phyloP scores from a whole-genome alignment of 352 stramenopile genomes.

The Thalassiosira livingstoniorum region DNA sequence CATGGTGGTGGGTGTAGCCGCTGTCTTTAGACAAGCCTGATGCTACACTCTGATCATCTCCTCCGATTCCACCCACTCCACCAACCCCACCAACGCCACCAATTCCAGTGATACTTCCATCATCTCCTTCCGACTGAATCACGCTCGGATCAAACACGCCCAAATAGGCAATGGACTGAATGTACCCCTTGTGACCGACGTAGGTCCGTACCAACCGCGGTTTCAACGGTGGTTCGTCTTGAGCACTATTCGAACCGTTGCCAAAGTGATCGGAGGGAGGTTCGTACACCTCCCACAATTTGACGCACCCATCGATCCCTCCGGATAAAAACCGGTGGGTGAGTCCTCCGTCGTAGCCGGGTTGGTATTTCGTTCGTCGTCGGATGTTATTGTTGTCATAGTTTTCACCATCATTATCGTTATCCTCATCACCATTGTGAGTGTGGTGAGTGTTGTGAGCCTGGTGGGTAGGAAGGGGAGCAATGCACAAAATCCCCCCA shows the following conservation, averaged over 20 bases:
- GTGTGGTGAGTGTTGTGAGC: background rate
- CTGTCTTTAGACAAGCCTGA: background rate
- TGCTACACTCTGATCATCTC: too few relatives aligned
- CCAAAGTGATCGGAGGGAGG: background rate
- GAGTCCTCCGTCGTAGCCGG: conserved; percentile 8
- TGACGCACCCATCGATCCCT: conserved; percentile 31
- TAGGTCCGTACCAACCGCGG: conserved; percentile 32
- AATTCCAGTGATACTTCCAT: background rate
- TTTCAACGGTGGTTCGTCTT: background rate
- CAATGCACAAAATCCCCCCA: conserved; percentile 35
- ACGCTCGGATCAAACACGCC: conserved; percentile 22
- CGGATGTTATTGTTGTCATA: background rate
- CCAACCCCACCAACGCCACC: background rate
- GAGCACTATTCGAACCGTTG: background rate
- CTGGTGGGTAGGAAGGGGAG: conserved; percentile 8
- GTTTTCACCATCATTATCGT: background rate
- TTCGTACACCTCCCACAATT: conserved; percentile 43
- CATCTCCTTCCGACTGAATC: background rate
- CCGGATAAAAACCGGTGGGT: conserved; percentile 44
- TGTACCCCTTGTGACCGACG: conserved; percentile 37
- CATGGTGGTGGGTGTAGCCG: background rate
- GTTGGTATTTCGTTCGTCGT: background rate
- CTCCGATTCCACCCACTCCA: too few relatives aligned
- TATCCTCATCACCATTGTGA: background rate
- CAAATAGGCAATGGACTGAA: conserved; percentile 41